Conservation (phyloP, 1,139 yeast species). For the Pneumocystis carinii region DNA sequence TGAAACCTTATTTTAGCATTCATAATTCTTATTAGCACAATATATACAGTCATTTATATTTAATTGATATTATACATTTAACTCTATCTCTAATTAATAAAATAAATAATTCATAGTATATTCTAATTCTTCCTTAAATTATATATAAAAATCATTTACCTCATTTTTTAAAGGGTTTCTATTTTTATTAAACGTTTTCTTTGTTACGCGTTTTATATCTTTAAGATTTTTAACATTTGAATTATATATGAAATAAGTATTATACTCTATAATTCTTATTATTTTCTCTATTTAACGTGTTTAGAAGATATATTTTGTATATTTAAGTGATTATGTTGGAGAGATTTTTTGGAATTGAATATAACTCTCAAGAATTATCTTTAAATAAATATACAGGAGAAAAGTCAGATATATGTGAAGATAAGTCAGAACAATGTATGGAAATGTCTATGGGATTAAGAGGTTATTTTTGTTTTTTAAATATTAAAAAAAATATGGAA, state of each 20-base stretch:
- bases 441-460: too few relatives aligned
- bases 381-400: too few relatives aligned
- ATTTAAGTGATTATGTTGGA: background rate
- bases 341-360: background rate
- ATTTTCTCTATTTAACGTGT: background rate
- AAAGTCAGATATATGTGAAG: too few relatives aligned
- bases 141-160: too few relatives aligned
- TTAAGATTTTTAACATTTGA: background rate
- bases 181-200: background rate
- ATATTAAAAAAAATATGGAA: background rate
- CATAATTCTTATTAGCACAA: background rate
- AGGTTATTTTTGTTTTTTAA: background rate
- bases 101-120: too few relatives aligned
- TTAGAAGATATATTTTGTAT: background rate
- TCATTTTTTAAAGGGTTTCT: too few relatives aligned
- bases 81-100: background rate
- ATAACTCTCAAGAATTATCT: background rate
- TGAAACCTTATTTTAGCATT: background rate
- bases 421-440: too few relatives aligned
- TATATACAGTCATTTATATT: background rate
- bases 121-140: too few relatives aligned
- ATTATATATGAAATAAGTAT: background rate
- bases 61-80: background rate
- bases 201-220: background rate
- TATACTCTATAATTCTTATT: background rate